Evolutionary conservation across 75 land plant species (phyloP).

Genomic region (Pinus taeda): DNA sequence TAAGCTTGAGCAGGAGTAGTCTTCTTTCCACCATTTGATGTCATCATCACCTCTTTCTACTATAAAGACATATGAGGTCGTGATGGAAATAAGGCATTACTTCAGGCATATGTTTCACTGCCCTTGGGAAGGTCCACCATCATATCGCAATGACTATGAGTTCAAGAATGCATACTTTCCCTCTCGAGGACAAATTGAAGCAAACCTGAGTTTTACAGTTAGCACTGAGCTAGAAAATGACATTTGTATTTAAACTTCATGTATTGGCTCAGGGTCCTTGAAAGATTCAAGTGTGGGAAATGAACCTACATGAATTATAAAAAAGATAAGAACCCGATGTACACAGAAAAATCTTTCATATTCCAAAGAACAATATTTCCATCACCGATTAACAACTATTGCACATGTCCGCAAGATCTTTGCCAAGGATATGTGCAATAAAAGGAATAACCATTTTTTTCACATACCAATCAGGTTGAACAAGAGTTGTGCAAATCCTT

Average conservation of each 20-base stretch:
- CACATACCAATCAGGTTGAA: constrained; percentile 47
- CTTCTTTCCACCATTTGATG: constrained; percentile 60
- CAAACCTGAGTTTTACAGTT: constrained; percentile 16
- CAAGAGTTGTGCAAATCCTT: constrained; percentile 59
- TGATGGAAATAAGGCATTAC: constrained; percentile 47
- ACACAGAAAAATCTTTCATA: constrained; percentile 11
- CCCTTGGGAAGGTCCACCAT: constrained; percentile 26
- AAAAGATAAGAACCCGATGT: constrained; percentile 38
- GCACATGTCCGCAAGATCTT: constrained; percentile 39
- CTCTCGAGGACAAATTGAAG: constrained; percentile 8
- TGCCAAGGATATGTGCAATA: constrained; percentile 45
- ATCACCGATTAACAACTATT: not conserved
- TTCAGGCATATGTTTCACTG: constrained; percentile 53
- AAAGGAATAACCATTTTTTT: constrained; percentile 51
- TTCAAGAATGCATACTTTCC: no score
- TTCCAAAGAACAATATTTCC: constrained; percentile 2
- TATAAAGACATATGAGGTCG: constrained; percentile 51
- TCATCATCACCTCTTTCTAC: constrained; percentile 52
- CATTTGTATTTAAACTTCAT: constrained; percentile 41
- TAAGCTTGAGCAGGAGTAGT: constrained; percentile 73
- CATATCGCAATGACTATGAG: no score
- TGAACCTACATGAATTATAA: constrained; percentile 27
- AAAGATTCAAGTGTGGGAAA: constrained; percentile 18
- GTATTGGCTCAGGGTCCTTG: constrained; percentile 35
- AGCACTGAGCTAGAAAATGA: constrained; percentile 21